Base-by-base conservation (phyloP, 495 filamentous ascomycete genomes). In the Trichoderma gamsii region DNA sequence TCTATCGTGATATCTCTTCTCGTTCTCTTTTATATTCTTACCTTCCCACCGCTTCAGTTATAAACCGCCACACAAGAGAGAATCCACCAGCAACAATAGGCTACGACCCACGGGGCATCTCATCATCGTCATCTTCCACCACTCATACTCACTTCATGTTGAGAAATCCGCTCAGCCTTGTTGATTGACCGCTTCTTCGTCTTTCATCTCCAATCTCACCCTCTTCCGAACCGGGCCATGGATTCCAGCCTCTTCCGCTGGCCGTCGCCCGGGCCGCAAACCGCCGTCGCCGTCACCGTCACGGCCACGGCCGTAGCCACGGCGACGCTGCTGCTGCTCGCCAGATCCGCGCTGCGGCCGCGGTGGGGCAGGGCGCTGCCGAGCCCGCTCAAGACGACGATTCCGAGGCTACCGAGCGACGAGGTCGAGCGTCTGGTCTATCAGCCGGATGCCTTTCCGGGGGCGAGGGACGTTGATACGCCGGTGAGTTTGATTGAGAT, bases 391-490 rank as follows among this genome's bases (percentile, higher is more conserved):
- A 73, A 73, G 23, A 78, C 76, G 3, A 70, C 72, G 25, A 52
- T 79, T 2, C 75, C 74, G 5, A 67, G 66, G 3, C 70, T 79
- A 23, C 71, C 77, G 11, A 68, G 72, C 38, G 71, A 70, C 23
- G 75, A 77, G 38, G 52, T 77, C 23, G 70, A 70, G 23, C 70
- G 69, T 44, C 69, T 81, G 27, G 69, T 77, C 0, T 81, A 81
- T 69, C 71, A 67, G 52, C 73, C 76, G 11, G 80, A 81, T 61
- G 68, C 69, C 11, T 79, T 83, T 41, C 79, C 79, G 7, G 80
- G 80, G 3, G 79, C 78, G 6, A 73, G 80, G 44, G 79, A 83
- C 59, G 79, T 83, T 27, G 72, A 67, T 16, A 83, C 80, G 13
- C 80, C 80, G 25, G 79, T 81, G 67, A 67, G 75, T 70, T 25